These are phyloP conservation scores for Pythium monospermum DNA, from an alignment of 352 stramenopile species.

Conservation along the genomic window DNA sequence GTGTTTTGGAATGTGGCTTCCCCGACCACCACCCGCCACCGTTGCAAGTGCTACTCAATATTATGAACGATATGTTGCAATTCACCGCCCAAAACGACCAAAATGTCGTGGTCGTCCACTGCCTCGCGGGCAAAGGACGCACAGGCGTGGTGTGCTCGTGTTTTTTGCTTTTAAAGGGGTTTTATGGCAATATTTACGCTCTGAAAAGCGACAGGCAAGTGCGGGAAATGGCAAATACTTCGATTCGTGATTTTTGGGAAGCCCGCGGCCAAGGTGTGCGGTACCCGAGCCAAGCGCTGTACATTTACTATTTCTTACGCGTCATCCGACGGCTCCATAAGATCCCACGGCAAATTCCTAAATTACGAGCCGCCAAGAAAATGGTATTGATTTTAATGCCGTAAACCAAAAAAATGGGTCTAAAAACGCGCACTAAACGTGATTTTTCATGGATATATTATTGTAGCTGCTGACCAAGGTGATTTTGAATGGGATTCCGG, in stretches of 20 bases:
- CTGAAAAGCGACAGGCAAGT: slow-evolving; percentile 60
- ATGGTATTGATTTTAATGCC: too few species aligned
- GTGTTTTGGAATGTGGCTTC: slow-evolving; percentile 74
- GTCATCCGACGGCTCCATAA: slow-evolving; percentile 43
- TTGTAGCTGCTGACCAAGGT: slow-evolving; percentile 43
- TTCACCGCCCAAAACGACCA: slow-evolving; percentile 58
- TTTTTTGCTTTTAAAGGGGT: slow-evolving; percentile 69
- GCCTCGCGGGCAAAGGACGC: slow-evolving; percentile 71
- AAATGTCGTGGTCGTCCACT: slow-evolving; percentile 80
- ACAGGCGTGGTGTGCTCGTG: slow-evolving; percentile 81
- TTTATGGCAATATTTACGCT: slow-evolving; percentile 69
- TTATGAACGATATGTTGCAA: slow-evolving; percentile 82
- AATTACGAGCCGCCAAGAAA: slow-evolving; percentile 46
- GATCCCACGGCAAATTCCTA: slow-evolving; percentile 53
- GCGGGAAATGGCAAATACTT: slow-evolving; percentile 51
- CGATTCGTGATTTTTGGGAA: slow-evolving; percentile 76
- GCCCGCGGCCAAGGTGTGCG: slow-evolving; percentile 72
- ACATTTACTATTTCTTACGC: slow-evolving; percentile 88
- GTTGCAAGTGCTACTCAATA: slow-evolving; percentile 72
- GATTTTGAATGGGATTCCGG: slow-evolving; percentile 64
- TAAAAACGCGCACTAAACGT: too few species aligned
- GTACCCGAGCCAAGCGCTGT: slow-evolving; percentile 77
- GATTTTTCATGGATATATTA: neutral
- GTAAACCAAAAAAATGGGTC: too few species aligned
- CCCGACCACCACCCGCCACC: slow-evolving; percentile 78